phyloP scores from a whole-genome alignment of 306 rosid species.

The Quercus cerris region DNA sequence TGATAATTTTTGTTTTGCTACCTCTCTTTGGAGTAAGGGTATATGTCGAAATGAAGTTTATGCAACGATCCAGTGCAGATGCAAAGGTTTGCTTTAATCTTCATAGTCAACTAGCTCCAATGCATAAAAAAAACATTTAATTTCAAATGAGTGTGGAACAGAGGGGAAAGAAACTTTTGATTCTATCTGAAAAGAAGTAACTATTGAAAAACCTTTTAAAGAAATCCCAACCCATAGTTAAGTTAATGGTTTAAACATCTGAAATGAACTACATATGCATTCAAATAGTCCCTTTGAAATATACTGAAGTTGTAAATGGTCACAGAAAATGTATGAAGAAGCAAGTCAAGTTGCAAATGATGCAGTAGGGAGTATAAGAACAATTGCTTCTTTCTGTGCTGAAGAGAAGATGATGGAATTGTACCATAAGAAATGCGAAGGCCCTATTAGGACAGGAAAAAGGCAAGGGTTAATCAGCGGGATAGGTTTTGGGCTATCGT shows the following conservation, averaged over 20 bases:
- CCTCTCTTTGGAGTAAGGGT: conserved; percentile 56
- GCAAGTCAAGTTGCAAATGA: conserved; percentile 78
- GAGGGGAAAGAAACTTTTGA: background rate
- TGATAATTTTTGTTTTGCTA: conserved; percentile 47
- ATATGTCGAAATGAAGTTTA: conserved; percentile 43
- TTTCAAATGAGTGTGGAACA: background rate
- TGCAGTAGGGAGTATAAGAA: conserved; percentile 78
- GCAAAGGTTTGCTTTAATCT: conserved; percentile 52
- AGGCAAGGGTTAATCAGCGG: conserved; percentile 63
- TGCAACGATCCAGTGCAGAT: conserved; percentile 61
- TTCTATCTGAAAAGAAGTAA: background rate
- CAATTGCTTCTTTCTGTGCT: conserved; percentile 81
- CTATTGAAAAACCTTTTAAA: background rate
- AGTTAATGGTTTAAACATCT: background rate
- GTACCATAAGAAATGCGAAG: conserved; percentile 64
- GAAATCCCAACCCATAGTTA: too few relatives aligned
- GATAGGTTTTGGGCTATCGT: conserved; percentile 49
- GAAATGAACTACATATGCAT: background rate
- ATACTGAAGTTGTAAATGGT: conserved; percentile 9
- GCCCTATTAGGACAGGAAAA: conserved; percentile 54
- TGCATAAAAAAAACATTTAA: background rate
- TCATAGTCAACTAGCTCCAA: background rate
- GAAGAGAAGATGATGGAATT: conserved; percentile 75
- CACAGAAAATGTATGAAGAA: conserved; percentile 71
- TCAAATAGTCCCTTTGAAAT: background rate